Evolutionary conservation across 148 eudicot species (phyloP), one percentile per base, ranked within the genome.

Genomic region (Simmondsia chinensis): DNA sequence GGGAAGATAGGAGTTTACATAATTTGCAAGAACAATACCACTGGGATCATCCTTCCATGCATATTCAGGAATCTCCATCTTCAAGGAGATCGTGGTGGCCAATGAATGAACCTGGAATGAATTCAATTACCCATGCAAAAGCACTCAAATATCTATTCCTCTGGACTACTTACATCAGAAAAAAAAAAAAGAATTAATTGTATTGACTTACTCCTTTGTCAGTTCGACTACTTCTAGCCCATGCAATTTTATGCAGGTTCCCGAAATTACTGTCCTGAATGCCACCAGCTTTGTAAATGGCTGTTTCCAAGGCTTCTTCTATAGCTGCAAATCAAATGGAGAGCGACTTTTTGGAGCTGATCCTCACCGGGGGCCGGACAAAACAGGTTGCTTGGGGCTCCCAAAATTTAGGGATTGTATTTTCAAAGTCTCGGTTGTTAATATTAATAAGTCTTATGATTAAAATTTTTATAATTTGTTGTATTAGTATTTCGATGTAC

Each of bases 211-310:
- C 95, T 74, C 94, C 87, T 80, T 84, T 84, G 57, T 89, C 97
- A 25, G 91, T 89, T 30, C 94, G 73, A 45, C 94, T 89, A 69
- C 97, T 89, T 48, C 84, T 76, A 4, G 64, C 75, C 97, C 97
- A 89, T 12, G 72, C 80, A 59, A 89, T 78, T 54, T 78, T 89
- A 47, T 80, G 30, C 60, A 89, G 66, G 47, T 83, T 59, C 33
- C 97, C 94, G 48, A 34, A 84, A 61, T 89, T 89, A 61, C 79
- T 77, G 9, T 80, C 94, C 8, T 64, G 62, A 50, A 89, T 89
- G 20, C 91, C 97, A 48, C 97, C 97, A 22, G 73, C 97, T 61
- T 68, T 71, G 60, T 70, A 84, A 44, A 88, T 60, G 23, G 97
- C 97, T 26, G 18, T 73, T 65, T 88, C 97, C 60, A 88, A 59